Conservation (phyloP, 345 rosid genomes). For the Trapa bicornis region DNA sequence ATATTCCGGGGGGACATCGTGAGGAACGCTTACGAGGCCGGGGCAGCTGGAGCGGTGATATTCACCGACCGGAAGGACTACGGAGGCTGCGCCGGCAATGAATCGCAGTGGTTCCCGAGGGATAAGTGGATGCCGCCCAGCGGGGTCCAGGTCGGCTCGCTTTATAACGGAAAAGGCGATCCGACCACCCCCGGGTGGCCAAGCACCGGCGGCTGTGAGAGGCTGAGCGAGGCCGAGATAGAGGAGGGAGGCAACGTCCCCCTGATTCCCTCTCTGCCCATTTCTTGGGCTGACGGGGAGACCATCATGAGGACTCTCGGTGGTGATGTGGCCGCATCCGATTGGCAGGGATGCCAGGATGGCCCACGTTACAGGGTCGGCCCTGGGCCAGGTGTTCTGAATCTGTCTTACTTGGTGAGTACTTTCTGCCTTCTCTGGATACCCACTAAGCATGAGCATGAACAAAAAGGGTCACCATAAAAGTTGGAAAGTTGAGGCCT, state of each 20-base stretch:
- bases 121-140: conserved; percentile 73
- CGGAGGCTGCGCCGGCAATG: conserved; percentile 32
- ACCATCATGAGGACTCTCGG: conserved; percentile 39
- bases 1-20: conserved; percentile 76
- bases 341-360: conserved; percentile 55
- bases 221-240: conserved; percentile 45
- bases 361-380: conserved; percentile 51
- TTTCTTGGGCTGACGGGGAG: conserved; percentile 62
- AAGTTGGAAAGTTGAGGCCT: no score
- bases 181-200: conserved; percentile 89
- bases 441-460: no score
- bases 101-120: conserved; percentile 46
- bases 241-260: conserved; percentile 43
- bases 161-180: conserved; percentile 49
- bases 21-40: conserved; percentile 44
- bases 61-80: conserved; percentile 63
- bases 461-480: no score
- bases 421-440: no score
- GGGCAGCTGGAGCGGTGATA: conserved; percentile 55
- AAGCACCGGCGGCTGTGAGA: conserved; percentile 55
- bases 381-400: conserved; percentile 64
- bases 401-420: conserved; percentile 53
- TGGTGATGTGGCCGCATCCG: conserved; percentile 37
- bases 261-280: conserved; percentile 59
- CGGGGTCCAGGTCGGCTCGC: conserved; percentile 75